Evolutionary conservation across 192 early-diverging fungal genomes (phyloP).

Genomic region (Mortierella alpina): DNA sequence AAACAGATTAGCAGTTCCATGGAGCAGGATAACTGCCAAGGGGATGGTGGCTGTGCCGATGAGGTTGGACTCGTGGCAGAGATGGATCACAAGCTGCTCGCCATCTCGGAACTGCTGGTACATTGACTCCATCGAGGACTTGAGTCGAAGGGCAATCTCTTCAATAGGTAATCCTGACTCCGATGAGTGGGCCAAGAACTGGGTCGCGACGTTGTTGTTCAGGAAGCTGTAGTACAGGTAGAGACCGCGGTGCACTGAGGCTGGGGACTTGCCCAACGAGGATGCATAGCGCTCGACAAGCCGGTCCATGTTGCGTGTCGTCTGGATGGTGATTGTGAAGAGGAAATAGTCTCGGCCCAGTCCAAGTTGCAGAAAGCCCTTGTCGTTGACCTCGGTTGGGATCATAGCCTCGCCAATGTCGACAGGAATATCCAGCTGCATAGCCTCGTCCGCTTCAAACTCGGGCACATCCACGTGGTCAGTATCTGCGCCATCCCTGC

Average conservation of each 20-base stretch:
- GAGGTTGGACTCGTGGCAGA: constrained; percentile 54
- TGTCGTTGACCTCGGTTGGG: constrained; percentile 52
- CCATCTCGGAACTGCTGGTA: constrained; percentile 51
- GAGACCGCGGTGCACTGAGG: constrained; percentile 32
- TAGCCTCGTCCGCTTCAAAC: constrained; percentile 24
- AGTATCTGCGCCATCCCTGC: constrained; percentile 14
- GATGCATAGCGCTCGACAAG: constrained; percentile 34
- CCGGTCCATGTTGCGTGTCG: constrained; percentile 26
- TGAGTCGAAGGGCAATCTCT: constrained; percentile 47
- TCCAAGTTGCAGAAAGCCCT: constrained; percentile 47
- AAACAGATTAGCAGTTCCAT: constrained; percentile 51
- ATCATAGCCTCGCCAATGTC: constrained; percentile 52
- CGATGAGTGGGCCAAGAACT: constrained; percentile 21
- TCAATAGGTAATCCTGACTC: constrained; percentile 36
- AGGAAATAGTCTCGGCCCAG: constrained; percentile 46
- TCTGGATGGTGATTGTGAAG: constrained; percentile 51
- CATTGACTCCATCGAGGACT: constrained; percentile 55
- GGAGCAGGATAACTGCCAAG: constrained; percentile 46
- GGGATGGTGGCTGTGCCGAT: constrained; percentile 58
- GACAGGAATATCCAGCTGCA: constrained; percentile 49
- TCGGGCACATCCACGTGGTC: constrained; percentile 19
- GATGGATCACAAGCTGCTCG: constrained; percentile 49
- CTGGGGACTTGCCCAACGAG: constrained; percentile 2
- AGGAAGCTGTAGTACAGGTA: constrained; percentile 51
- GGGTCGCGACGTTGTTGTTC: constrained; percentile 45